Evolutionary conservation across 2,329 filamentous ascomycete species (phyloP).

Genomic region (Mycosphaerella sp.): DNA sequence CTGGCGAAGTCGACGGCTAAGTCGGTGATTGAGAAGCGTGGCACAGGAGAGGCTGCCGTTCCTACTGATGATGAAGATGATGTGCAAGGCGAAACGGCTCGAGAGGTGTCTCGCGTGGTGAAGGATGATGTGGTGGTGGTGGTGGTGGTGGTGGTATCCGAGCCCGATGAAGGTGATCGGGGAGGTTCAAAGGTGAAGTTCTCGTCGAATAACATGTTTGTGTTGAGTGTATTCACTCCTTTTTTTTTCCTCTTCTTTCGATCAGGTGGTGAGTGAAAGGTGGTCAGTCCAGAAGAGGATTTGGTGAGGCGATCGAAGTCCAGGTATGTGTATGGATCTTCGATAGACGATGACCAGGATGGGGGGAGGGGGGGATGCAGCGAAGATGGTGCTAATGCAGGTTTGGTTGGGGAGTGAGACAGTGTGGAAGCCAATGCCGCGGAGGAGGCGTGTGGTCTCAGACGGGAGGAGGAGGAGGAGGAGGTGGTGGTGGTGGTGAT

Average conservation of each 20-base stretch:
- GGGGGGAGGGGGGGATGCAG: neutral
- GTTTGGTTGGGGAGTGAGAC: neutral
- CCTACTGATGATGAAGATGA: neutral
- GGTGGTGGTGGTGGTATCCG: constrained; percentile 13
- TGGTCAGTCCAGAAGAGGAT: too few species aligned
- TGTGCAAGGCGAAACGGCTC: constrained; percentile 32
- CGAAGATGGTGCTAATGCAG: neutral
- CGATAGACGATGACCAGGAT: neutral
- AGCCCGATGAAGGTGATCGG: constrained; percentile 26
- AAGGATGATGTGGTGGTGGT: neutral
- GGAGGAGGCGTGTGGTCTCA: neutral
- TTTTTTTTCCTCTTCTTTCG: too few species aligned
- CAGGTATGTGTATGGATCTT: too few species aligned
- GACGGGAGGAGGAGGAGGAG: too few species aligned
- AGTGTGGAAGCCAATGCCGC: neutral
- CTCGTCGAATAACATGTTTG: constrained; percentile 10
- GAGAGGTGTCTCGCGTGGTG: constrained; percentile 21
- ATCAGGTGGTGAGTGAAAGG: too few species aligned
- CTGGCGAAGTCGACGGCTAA: constrained; percentile 28
- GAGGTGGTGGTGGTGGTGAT: too few species aligned
- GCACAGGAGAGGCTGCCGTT: constrained; percentile 19
- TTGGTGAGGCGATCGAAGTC: too few species aligned
- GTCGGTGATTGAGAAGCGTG: constrained; percentile 29
- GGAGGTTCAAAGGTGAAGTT: constrained; percentile 29
- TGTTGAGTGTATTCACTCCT: neutral